Evolutionary conservation across 2,329 filamentous ascomycete species (phyloP).

Genomic region (Boeremia exigua): DNA sequence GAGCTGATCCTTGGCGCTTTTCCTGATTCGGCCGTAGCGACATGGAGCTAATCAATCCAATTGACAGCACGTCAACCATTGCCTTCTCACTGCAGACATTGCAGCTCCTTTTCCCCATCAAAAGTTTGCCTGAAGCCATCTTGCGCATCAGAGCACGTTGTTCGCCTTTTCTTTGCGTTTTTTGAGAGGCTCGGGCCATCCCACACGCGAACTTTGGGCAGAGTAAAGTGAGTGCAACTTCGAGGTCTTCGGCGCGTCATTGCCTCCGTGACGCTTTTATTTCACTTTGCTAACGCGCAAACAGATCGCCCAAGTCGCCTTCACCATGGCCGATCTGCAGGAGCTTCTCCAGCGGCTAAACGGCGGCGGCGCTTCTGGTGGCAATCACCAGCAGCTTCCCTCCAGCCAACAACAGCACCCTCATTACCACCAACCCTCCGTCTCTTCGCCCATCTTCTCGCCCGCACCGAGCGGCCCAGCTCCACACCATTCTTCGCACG

Average conservation of each 20-base stretch:
- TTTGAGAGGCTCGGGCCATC: slow-evolving; percentile 9
- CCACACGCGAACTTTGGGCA: slow-evolving; percentile 36
- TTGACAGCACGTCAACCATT: slow-evolving; percentile 12
- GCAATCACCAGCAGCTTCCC: slow-evolving; percentile 29
- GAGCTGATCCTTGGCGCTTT: slow-evolving; percentile 5
- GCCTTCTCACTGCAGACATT: slow-evolving; percentile 14
- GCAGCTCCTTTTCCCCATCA: slow-evolving; percentile 10
- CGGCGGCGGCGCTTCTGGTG: slow-evolving; percentile 35
- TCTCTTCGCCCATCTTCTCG: slow-evolving; percentile 65
- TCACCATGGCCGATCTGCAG: slow-evolving; percentile 52
- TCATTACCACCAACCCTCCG: slow-evolving; percentile 61
- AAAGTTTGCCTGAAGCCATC: slow-evolving; percentile 17
- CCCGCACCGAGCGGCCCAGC: slow-evolving; percentile 61
- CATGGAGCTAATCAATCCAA: slow-evolving; percentile 1
- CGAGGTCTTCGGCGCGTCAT: slow-evolving; percentile 4
- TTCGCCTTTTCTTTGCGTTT: not conserved
- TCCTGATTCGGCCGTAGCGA: slow-evolving; percentile 6
- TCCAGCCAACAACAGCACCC: slow-evolving; percentile 32
- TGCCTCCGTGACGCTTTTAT: slow-evolving; percentile 14
- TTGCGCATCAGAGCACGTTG: slow-evolving; percentile 14
- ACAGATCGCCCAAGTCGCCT: slow-evolving; percentile 28
- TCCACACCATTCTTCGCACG: slow-evolving; percentile 62
- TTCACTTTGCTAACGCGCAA: slow-evolving; percentile 19
- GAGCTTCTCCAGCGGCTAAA: slow-evolving; percentile 54
- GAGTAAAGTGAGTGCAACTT: slow-evolving; percentile 35